Conservation (phyloP, 768 basidiomycete species). For the Termitomyces sp. region DNA sequence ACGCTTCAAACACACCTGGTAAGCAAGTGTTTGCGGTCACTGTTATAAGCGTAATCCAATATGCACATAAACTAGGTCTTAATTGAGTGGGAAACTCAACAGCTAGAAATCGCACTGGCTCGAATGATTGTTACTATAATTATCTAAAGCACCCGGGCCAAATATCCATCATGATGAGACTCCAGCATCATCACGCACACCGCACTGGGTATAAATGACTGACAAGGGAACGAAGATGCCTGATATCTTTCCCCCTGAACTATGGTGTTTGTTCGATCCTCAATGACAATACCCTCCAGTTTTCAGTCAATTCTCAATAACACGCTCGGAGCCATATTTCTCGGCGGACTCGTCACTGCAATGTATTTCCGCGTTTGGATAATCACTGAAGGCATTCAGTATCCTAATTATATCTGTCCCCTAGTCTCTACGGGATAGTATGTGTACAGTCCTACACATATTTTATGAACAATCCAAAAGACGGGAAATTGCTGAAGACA, state of each 20-base stretch:
- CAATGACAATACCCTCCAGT: neutral
- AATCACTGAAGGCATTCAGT: neutral
- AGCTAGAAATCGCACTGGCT: too few species aligned
- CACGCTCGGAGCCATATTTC: neutral
- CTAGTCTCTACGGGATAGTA: constrained; percentile 5
- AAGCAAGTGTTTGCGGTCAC: too few species aligned
- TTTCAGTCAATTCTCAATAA: neutral
- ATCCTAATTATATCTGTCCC: neutral
- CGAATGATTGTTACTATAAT: neutral
- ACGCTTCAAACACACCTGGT: too few species aligned
- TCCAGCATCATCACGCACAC: neutral
- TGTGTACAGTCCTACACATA: constrained; percentile 3
- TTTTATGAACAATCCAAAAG: neutral
- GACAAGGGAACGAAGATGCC: neutral
- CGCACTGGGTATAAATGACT: neutral
- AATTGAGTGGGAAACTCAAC: too few species aligned
- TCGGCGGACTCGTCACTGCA: neutral
- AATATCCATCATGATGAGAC: neutral
- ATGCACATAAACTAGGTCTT: too few species aligned
- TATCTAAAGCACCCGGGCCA: neutral
- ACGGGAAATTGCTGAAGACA: neutral
- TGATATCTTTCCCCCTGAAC: neutral
- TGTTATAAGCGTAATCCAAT: too few species aligned
- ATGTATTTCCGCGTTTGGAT: neutral
- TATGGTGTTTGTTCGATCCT: neutral